Conservation (phyloP, 2,329 filamentous ascomycete species). For the Apiospora phragmitis region DNA sequence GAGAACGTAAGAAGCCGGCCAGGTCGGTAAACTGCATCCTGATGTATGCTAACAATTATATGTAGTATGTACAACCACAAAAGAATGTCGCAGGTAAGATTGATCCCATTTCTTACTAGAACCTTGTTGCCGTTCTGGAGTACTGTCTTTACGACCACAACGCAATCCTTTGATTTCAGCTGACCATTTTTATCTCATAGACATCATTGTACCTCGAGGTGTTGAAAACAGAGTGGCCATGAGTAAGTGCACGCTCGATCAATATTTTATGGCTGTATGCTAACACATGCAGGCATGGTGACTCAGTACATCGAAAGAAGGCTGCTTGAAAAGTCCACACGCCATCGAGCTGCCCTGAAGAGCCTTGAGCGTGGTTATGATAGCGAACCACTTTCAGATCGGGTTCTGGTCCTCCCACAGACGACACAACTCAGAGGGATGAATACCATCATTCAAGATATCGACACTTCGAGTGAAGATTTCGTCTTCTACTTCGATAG, state of each 20-base stretch:
- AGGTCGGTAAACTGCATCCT: background rate
- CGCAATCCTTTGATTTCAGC: slow-evolving; percentile 6
- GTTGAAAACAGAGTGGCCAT: slow-evolving; percentile 95
- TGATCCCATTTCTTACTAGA: background rate
- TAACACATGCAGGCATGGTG: slow-evolving; percentile 70
- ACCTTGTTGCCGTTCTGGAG: background rate
- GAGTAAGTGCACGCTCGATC: slow-evolving; percentile 43
- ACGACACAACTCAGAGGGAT: slow-evolving; percentile 84
- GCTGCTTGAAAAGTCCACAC: slow-evolving; percentile 79
- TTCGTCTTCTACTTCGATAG: slow-evolving; percentile 98
- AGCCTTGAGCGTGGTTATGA: slow-evolving; percentile 73
- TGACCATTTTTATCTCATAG: slow-evolving; percentile 39
- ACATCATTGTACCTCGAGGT: slow-evolving; percentile 92
- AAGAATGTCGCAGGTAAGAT: slow-evolving; percentile 73
- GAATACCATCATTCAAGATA: slow-evolving; percentile 86
- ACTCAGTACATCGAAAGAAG: slow-evolving; percentile 90
- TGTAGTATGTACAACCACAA: slow-evolving; percentile 85
- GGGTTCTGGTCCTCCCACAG: slow-evolving; percentile 72
- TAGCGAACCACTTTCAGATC: slow-evolving; percentile 70
- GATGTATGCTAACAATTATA: background rate
- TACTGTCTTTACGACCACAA: background rate
- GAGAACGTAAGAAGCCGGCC: slow-evolving; percentile 57
- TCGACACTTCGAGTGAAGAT: slow-evolving; percentile 77
- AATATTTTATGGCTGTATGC: background rate
- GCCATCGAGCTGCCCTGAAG: slow-evolving; percentile 77